These are phyloP conservation scores for Ustilago xerochloae DNA, from an alignment of 1,284 basidiomycete species.

Conservation along the genomic window DNA sequence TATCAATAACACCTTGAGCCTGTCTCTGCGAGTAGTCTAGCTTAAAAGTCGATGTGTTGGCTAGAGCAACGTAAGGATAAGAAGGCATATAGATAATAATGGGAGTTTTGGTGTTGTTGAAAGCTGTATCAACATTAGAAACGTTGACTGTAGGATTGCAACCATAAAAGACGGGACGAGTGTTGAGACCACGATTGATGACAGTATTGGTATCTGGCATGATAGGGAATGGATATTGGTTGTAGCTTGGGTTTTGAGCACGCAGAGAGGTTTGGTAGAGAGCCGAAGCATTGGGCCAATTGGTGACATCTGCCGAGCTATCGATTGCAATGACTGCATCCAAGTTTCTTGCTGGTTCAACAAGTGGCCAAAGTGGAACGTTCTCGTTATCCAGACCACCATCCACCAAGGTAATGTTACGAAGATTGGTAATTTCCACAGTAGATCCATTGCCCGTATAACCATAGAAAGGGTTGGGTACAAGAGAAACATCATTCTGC, in stretches of 20 bases:
- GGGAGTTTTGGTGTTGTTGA: slow-evolving; percentile 67
- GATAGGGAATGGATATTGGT: slow-evolving; percentile 68
- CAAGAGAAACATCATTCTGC: slow-evolving; percentile 70
- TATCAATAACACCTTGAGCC: slow-evolving; percentile 60
- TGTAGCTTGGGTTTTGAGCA: slow-evolving; percentile 35
- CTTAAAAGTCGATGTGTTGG: slow-evolving; percentile 64
- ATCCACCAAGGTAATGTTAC: slow-evolving; percentile 62
- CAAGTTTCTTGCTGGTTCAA: slow-evolving; percentile 75
- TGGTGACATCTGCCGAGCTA: slow-evolving; percentile 72
- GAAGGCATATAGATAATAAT: slow-evolving; percentile 70
- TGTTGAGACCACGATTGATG: slow-evolving; percentile 75
- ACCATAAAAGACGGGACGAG: slow-evolving; percentile 80
- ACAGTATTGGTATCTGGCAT: slow-evolving; percentile 73
- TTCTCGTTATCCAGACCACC: slow-evolving; percentile 71
- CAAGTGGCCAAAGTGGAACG: slow-evolving; percentile 75
- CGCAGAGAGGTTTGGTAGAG: slow-evolving; percentile 67
- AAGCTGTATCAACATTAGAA: slow-evolving; percentile 45
- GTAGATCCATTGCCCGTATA: slow-evolving; percentile 62
- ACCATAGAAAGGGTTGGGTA: slow-evolving; percentile 70
- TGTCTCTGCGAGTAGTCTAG: slow-evolving; percentile 65
- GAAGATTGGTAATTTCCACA: slow-evolving; percentile 39
- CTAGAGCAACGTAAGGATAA: slow-evolving; percentile 70
- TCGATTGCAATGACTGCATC: slow-evolving; percentile 80
- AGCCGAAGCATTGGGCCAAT: slow-evolving; percentile 76
- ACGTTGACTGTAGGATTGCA: slow-evolving; percentile 71